A percentile compares a stretch with the other conserved stretches of the same genome.
Conservation (phyloP, 495 filamentous ascomycete species). For the Neurospora discreta region DNA sequence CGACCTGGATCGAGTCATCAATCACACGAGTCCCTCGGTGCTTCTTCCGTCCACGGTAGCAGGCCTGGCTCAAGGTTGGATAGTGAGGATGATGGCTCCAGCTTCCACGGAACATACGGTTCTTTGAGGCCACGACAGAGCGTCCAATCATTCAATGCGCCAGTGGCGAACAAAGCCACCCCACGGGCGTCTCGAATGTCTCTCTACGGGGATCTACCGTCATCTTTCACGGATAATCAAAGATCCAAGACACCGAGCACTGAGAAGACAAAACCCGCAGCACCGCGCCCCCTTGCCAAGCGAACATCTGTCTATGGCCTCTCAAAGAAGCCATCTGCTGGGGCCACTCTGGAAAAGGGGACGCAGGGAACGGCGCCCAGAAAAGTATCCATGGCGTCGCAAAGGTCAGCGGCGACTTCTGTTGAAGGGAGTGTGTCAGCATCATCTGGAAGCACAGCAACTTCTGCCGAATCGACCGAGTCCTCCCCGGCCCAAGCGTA, state of each 20-base stretch:
- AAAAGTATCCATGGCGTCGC: constrained; percentile 30
- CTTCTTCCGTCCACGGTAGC: constrained; percentile 21
- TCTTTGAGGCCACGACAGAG: constrained; percentile 15
- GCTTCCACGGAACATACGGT: constrained; percentile 25
- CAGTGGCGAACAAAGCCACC: constrained; percentile 1
- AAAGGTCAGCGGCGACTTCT: constrained; percentile 39
- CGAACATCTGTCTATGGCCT: constrained; percentile 45
- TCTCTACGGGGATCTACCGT: constrained; percentile 8
- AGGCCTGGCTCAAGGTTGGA: constrained; percentile 32
- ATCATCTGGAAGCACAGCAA: constrained; percentile 24
- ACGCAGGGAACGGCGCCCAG: constrained; percentile 19
- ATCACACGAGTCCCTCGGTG: constrained; percentile 25
- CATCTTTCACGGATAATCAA: constrained; percentile 13
- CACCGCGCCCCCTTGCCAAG: constrained; percentile 37
- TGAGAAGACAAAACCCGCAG: constrained; percentile 39
- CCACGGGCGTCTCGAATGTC: constrained; percentile 7
- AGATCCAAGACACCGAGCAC: constrained; percentile 32
- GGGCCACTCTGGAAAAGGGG: constrained; percentile 30
- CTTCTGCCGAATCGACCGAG: constrained; percentile 27
- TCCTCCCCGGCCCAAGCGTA: constrained; percentile 21
- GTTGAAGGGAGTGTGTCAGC: constrained; percentile 31
- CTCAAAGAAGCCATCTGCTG: constrained; percentile 40
- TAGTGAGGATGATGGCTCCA: constrained; percentile 16
- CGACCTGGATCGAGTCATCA: constrained; percentile 35
- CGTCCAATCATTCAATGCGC: constrained; percentile 16